phyloP scores from a whole-genome alignment of 2,329 filamentous ascomycete species.

The Ophiostoma australiae region DNA sequence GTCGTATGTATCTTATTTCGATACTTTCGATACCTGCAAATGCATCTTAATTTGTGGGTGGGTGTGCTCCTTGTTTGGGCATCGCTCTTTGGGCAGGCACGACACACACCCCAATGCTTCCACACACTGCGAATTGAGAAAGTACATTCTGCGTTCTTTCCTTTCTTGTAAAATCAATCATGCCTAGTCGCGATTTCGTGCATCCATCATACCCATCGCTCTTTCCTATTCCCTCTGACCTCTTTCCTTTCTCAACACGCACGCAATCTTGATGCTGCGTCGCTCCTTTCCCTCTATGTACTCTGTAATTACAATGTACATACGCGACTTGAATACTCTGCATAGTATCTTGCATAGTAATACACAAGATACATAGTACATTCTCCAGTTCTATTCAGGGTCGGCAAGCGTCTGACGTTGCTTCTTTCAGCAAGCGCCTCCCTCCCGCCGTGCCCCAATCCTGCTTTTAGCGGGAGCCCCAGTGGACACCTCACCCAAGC shows the following conservation, averaged over 20 bases:
- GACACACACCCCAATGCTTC: neutral
- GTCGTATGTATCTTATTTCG: neutral
- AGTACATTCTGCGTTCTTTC: neutral
- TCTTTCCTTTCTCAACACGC: neutral
- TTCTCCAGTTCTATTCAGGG: constrained; percentile 3
- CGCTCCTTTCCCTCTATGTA: neutral
- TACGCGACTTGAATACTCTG: too few relatives aligned
- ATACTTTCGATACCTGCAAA: neutral
- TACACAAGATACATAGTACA: neutral
- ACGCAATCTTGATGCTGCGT: neutral
- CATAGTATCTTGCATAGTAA: neutral
- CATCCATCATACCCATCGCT: neutral
- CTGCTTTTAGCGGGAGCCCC: constrained; percentile 19
- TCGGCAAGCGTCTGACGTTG: constrained; percentile 10
- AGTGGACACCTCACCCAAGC: constrained; percentile 17
- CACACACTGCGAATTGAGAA: neutral
- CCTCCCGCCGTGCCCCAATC: constrained; percentile 20
- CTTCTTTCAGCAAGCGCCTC: constrained; percentile 17
- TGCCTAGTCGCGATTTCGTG: neutral
- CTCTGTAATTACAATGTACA: neutral
- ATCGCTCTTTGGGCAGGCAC: neutral
- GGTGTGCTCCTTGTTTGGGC: neutral
- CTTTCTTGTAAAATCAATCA: neutral
- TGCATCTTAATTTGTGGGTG: constrained; percentile 5
- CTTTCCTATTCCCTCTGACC: neutral